Evolutionary conservation across 1,284 basidiomycete species (phyloP).

Genomic region (Gymnopus androsaceus): DNA sequence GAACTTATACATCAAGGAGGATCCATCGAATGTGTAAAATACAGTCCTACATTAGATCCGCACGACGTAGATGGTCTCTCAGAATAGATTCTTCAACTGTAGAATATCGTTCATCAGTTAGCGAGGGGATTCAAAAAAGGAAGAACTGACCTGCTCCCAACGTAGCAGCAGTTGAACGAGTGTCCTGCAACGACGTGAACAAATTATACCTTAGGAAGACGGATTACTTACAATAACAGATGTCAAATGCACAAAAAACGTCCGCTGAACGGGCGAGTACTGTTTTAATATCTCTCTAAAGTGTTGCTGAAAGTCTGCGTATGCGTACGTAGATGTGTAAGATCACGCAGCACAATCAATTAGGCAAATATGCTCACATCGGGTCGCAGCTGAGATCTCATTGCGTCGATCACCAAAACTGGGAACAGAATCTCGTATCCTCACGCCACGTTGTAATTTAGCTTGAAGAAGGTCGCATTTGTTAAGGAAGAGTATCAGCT

Average conservation of each 20-base stretch:
- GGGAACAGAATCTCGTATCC: slow-evolving; percentile 61
- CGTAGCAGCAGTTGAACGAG: slow-evolving; percentile 15
- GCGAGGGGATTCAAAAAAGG: not conserved
- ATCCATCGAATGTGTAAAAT: not conserved
- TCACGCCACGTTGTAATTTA: slow-evolving; percentile 61
- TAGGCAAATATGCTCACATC: slow-evolving; percentile 47
- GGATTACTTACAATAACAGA: slow-evolving; percentile 44
- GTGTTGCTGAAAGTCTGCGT: slow-evolving; percentile 21
- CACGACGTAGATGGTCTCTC: slow-evolving; percentile 15
- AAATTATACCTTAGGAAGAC: not conserved
- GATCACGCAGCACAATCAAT: slow-evolving; percentile 9
- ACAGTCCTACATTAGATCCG: slow-evolving; percentile 13
- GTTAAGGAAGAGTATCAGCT: slow-evolving; percentile 48
- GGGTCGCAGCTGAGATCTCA: slow-evolving; percentile 53
- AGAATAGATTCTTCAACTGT: slow-evolving; percentile 15
- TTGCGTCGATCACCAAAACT: slow-evolving; percentile 66
- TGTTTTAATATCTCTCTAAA: slow-evolving; percentile 26
- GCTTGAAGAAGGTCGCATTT: slow-evolving; percentile 70
- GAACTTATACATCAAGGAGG: not conserved
- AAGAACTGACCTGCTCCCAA: slow-evolving; percentile 11
- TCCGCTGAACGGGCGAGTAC: slow-evolving; percentile 60
- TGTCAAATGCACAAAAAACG: slow-evolving; percentile 72
- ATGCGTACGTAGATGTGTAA: not conserved
- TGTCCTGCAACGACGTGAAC: slow-evolving; percentile 7
- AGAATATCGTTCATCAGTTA: not conserved